Evolutionary conservation across 345 rosid species (phyloP), one percentile per base, ranked within the genome.

Genomic region (Cardamine resedifolia): DNA sequence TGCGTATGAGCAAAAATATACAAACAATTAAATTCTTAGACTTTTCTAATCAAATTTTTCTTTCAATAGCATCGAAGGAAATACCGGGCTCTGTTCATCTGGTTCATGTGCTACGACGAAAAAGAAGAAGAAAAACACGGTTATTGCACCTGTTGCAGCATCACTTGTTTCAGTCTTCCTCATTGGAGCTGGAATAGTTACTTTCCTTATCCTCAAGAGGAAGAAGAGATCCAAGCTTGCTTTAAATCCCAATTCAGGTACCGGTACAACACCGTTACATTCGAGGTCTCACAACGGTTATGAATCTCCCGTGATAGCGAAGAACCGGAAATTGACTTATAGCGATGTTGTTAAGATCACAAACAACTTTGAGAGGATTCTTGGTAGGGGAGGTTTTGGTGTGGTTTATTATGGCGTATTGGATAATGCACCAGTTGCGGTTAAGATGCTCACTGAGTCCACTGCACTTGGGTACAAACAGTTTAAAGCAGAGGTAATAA

Each of bases 351-450:
- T 73, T 11, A 75, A 30, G n/a, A 68, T 83, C 33, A 85, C 91
- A 8, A 59, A 82, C 36, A 81, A 83, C 64, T 84, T 84, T 53
- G 66, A 49, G 34, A 73, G 33, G 50, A 30, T 78, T 34, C 80
- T 83, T 31, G 89, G 87, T 49, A 71, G 57, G 60, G 87, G 87
- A 51, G 89, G 87, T 33, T 85, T 85, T 27, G 83, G 88, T 64
- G 68, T 48, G 53, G 86, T 83, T 72, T 80, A 76, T 53, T 68
- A 73, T 6, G 86, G 86, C 0, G 36, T 36, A 14, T 58, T 80
- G 53, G 58, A 81, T 50, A 72, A 67, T 12, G 18, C 39, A 31
- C 74, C 81, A 38, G 93, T 81, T 1, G 84, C 84, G 51, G 84
- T 81, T 27, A 77, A 81, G 64, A 74, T 78, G 74, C 84, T 70